Conservation (phyloP, 208 protist species). For the Trypanosoma rangeli region DNA sequence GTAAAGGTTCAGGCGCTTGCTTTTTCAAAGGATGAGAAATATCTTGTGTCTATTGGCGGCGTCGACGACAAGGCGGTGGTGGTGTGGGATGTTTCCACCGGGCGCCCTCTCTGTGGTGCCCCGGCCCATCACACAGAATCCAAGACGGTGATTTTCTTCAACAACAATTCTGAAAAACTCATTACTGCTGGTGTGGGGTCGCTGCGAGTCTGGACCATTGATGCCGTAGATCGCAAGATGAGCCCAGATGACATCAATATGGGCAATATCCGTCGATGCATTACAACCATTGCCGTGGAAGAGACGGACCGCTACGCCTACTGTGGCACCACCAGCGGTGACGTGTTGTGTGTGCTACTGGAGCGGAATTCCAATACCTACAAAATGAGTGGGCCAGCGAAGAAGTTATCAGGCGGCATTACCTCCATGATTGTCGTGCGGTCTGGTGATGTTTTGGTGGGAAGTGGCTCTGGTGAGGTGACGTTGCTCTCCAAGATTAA, state of each 20-base stretch:
- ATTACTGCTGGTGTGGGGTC: constrained; percentile 88
- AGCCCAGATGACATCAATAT: constrained; percentile 87
- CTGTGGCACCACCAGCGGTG: constrained; percentile 91
- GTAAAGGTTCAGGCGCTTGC: constrained; percentile 93
- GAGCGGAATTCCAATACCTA: constrained; percentile 75
- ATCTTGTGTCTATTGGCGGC: constrained; percentile 93
- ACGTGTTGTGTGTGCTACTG: constrained; percentile 90
- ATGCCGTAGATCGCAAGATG: constrained; percentile 89
- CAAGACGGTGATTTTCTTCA: constrained; percentile 84
- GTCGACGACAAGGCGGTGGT: constrained; percentile 95
- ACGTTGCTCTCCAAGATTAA: constrained; percentile 88
- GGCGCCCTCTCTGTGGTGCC: constrained; percentile 88
- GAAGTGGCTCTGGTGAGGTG: constrained; percentile 89
- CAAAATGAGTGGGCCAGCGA: constrained; percentile 91
- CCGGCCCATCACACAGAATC: constrained; percentile 81
- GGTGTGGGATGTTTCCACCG: constrained; percentile 93
- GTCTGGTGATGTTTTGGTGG: constrained; percentile 87
- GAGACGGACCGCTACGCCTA: constrained; percentile 89
- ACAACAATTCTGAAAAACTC: constrained; percentile 80
- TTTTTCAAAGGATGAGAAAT: constrained; percentile 93
- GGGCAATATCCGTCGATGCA: constrained; percentile 81
- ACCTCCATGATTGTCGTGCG: constrained; percentile 64
- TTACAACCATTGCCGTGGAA: constrained; percentile 82
- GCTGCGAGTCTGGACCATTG: constrained; percentile 92
- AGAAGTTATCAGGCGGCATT: constrained; percentile 87